These are phyloP conservation scores for Ceriops tagal DNA, from an alignment of 345 rosid species.

Conservation along the genomic window DNA sequence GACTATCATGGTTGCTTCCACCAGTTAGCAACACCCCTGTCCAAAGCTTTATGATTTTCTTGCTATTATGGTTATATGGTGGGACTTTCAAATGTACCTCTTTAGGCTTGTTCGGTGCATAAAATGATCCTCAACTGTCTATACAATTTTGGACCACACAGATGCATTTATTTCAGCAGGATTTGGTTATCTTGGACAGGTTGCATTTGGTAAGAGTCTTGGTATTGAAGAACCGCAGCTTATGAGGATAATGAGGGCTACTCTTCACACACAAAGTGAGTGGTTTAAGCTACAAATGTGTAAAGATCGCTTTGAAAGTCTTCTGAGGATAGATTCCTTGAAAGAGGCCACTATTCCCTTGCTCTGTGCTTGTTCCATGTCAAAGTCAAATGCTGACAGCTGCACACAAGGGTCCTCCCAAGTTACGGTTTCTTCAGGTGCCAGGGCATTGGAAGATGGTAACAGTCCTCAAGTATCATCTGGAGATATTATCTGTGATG, in stretches of 20 bases:
- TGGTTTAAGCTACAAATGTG: conserved; percentile 99
- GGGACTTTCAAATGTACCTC: no score
- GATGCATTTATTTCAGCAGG: no score
- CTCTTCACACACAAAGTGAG: conserved; percentile 73
- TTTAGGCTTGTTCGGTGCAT: no score
- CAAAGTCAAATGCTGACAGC: conserved; percentile 59
- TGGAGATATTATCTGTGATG: conserved; percentile 61
- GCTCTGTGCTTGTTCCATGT: conserved; percentile 43
- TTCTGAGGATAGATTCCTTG: conserved; percentile 61
- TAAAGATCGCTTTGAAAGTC: conserved; percentile 33
- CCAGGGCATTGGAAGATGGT: conserved; percentile 70
- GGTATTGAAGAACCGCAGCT: conserved; percentile 88
- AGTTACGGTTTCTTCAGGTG: conserved; percentile 61
- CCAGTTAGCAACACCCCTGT: no score
- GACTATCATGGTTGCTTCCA: no score
- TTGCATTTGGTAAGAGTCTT: conserved; percentile 69
- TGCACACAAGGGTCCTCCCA: conserved; percentile 74
- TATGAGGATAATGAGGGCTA: conserved; percentile 84
- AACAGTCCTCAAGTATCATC: conserved; percentile 74
- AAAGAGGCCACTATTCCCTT: conserved; percentile 53
- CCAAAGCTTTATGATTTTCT: no score
- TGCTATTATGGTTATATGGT: no score
- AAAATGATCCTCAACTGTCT: no score
- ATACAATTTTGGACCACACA: no score
- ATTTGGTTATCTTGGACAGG: conserved; percentile 34